Conservation (phyloP, 1,139 yeast genomes). For the Fermentozyma sake region DNA sequence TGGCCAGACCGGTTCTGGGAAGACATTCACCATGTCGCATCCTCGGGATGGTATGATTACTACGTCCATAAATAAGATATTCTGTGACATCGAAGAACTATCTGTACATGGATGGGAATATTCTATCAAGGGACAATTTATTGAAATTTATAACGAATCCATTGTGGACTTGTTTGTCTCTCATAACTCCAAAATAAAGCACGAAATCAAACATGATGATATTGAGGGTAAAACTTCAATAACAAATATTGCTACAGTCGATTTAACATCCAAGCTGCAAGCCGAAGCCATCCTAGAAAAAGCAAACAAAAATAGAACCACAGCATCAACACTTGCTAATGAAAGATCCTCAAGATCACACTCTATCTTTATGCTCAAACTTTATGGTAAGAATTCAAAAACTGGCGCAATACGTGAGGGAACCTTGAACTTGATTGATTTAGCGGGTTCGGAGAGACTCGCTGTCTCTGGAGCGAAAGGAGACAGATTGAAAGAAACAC, state of each 20-base stretch:
- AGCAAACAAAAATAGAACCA: constrained; percentile 63
- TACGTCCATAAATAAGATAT: constrained; percentile 68
- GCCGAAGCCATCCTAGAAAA: constrained; percentile 48
- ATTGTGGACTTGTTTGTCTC: constrained; percentile 62
- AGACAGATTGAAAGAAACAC: constrained; percentile 80
- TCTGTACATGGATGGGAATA: constrained; percentile 63
- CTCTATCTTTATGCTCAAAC: constrained; percentile 65
- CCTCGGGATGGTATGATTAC: constrained; percentile 78
- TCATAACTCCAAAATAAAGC: constrained; percentile 28
- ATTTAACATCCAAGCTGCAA: constrained; percentile 43
- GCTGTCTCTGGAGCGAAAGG: constrained; percentile 73
- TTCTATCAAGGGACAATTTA: constrained; percentile 65
- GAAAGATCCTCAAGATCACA: constrained; percentile 70
- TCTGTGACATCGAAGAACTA: constrained; percentile 50
- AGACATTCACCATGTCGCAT: constrained; percentile 85
- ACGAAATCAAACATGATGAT: constrained; percentile 75
- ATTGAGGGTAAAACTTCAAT: constrained; percentile 48
- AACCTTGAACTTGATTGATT: constrained; percentile 67
- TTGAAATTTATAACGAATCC: constrained; percentile 86
- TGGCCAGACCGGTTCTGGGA: constrained; percentile 98
- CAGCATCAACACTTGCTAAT: constrained; percentile 80
- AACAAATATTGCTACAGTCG: constrained; percentile 53
- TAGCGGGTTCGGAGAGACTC: constrained; percentile 90
- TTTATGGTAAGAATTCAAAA: constrained; percentile 49
- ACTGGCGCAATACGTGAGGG: constrained; percentile 57